These are phyloP conservation scores for Phallus indusiatus DNA, from an alignment of 768 basidiomycete genomes.

Conservation along the genomic window DNA sequence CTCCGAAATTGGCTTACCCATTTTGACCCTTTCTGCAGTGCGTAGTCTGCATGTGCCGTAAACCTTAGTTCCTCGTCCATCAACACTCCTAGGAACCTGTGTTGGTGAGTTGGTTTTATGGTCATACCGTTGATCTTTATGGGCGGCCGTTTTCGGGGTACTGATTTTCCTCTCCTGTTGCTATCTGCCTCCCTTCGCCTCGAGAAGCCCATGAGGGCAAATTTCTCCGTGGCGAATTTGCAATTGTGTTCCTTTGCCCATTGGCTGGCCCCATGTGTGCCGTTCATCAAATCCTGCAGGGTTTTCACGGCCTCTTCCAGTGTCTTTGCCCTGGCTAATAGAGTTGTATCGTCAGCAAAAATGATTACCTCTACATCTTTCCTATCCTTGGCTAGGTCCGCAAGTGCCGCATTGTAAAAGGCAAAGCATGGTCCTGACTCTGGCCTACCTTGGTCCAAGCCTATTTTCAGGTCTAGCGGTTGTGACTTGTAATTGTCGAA, in stretches of 20 bases:
- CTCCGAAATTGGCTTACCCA: background rate
- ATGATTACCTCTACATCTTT: background rate
- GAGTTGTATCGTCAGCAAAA: slow-evolving; percentile 12
- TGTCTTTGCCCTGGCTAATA: slow-evolving; percentile 17
- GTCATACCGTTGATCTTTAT: slow-evolving; percentile 9
- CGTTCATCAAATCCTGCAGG: slow-evolving; percentile 20
- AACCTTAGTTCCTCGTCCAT: slow-evolving; percentile 23
- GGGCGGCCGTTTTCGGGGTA: slow-evolving; percentile 3
- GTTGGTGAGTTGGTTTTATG: slow-evolving; percentile 13
- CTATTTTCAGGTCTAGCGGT: background rate
- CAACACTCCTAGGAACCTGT: slow-evolving; percentile 24
- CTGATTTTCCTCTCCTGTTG: background rate
- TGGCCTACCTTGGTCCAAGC: slow-evolving; percentile 11
- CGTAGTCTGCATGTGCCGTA: slow-evolving; percentile 13
- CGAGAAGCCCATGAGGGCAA: slow-evolving; percentile 21
- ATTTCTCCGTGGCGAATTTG: slow-evolving; percentile 24
- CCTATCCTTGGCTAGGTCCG: slow-evolving; percentile 9
- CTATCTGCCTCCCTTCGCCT: background rate
- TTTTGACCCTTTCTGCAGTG: background rate
- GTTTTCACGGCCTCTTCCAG: slow-evolving; percentile 16
- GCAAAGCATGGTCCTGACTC: slow-evolving; percentile 16
- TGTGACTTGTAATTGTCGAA: background rate
- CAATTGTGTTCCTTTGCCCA: slow-evolving; percentile 24
- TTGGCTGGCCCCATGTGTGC: slow-evolving; percentile 15
- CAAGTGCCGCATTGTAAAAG: slow-evolving; percentile 17